Evolutionary conservation across 129 eudicot genomes (phyloP).

Genomic region (Glebionis coronaria): DNA sequence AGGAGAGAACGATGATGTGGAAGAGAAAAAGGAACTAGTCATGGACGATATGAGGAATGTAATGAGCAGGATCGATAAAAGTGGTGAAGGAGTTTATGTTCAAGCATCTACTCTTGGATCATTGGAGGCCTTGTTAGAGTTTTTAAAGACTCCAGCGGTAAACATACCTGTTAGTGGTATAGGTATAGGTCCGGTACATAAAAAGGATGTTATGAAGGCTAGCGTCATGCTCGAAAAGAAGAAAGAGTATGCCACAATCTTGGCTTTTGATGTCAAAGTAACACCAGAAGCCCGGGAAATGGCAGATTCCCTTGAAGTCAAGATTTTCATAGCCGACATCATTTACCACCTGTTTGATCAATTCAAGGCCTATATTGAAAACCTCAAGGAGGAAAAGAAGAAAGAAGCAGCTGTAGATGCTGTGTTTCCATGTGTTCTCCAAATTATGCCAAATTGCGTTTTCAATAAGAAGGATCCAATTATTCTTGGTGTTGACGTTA

Average conservation of each 20-base stretch:
- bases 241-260: conserved; percentile 76
- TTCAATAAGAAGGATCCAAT: conserved; percentile 94
- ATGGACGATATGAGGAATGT: conserved; percentile 84
- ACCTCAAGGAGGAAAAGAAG: conserved; percentile 92
- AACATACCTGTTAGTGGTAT: conserved; percentile 94
- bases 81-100: conserved; percentile 90
- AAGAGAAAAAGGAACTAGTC: conserved; percentile 60
- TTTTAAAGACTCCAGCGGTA: conserved; percentile 80
- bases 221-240: conserved; percentile 94
- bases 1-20: conserved; percentile 78
- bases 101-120: conserved; percentile 98
- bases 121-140: conserved; percentile 78
- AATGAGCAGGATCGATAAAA: conserved; percentile 85
- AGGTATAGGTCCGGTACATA: conserved; percentile 96
- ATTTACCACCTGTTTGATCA: conserved; percentile 88
- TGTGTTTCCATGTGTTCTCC: conserved; percentile 88
- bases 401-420: conserved; percentile 86
- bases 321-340: conserved; percentile 71
- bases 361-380: conserved; percentile 86
- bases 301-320: conserved; percentile 86
- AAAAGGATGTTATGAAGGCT: conserved; percentile 93
- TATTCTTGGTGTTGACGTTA: conserved; percentile 84
- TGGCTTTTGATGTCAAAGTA: conserved; percentile 95
- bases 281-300: conserved; percentile 85
- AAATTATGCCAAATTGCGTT: conserved; percentile 76